Evolutionary conservation across 2,329 filamentous ascomycete species (phyloP).

Genomic region (Aspergillus aculeatinus): DNA sequence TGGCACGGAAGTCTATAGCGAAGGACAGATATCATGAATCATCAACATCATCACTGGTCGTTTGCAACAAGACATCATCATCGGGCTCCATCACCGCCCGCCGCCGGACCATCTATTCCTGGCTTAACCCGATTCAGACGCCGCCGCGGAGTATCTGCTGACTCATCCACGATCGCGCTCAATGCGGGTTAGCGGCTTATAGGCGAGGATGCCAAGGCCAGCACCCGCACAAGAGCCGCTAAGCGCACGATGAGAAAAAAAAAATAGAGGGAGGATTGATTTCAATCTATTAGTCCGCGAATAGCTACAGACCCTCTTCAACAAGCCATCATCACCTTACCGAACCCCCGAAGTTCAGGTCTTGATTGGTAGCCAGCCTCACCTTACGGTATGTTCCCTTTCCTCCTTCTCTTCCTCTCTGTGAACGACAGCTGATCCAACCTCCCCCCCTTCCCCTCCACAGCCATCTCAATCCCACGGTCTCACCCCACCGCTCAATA

Average conservation of each 20-base stretch:
- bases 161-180: slow-evolving; percentile 16
- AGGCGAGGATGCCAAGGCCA: slow-evolving; percentile 39
- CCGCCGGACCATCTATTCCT: background rate
- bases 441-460: slow-evolving; percentile 9
- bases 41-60: background rate
- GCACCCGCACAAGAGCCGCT: slow-evolving; percentile 27
- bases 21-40: background rate
- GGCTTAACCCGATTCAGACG: slow-evolving; percentile 5
- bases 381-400: slow-evolving; percentile 22
- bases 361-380: slow-evolving; percentile 62
- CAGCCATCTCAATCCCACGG: slow-evolving; percentile 24
- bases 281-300: slow-evolving; percentile 18
- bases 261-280: slow-evolving; percentile 11
- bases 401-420: background rate
- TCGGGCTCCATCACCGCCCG: background rate
- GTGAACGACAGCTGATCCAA: slow-evolving; percentile 6
- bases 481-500: slow-evolving; percentile 32
- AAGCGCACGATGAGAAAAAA: slow-evolving; percentile 16
- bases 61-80: background rate
- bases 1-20: background rate
- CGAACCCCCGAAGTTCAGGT: slow-evolving; percentile 74
- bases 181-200: slow-evolving; percentile 39
- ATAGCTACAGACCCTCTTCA: slow-evolving; percentile 22
- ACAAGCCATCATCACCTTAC: slow-evolving; percentile 71
- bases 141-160: background rate